Percentiles rank a stretch among this genome's conserved stretches.
phyloP scores from a whole-genome alignment of 1,284 basidiomycete genomes.

The Chondrostereum purpureum region DNA sequence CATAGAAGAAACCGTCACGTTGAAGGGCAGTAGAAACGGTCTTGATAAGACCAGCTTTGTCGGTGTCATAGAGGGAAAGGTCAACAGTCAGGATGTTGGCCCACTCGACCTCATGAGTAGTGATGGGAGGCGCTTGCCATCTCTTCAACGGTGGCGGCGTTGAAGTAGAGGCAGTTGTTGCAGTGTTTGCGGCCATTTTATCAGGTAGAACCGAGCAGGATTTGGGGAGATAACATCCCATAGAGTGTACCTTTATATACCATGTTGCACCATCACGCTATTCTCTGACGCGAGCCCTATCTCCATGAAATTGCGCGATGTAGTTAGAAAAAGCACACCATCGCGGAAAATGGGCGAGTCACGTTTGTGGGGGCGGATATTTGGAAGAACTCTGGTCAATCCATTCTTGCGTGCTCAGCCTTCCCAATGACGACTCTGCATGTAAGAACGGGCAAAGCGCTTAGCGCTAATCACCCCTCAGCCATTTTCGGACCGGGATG shows the following conservation, averaged over 20 bases:
- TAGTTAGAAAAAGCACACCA: background rate
- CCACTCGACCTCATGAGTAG: slow-evolving; percentile 26
- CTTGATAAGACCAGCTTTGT: slow-evolving; percentile 22
- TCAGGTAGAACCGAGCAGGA: background rate
- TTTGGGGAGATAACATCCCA: background rate
- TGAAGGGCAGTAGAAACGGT: slow-evolving; percentile 26
- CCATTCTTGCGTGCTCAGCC: background rate
- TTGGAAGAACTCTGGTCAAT: background rate
- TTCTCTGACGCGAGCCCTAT: no score
- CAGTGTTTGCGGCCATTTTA: background rate
- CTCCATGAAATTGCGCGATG: background rate
- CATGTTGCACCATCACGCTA: background rate
- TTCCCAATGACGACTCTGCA: background rate
- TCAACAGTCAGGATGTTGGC: slow-evolving; percentile 32
- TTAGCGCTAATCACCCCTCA: no score
- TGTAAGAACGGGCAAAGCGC: no score
- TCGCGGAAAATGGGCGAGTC: background rate
- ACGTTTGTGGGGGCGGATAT: background rate
- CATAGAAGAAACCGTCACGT: slow-evolving; percentile 32
- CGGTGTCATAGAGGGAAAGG: slow-evolving; percentile 24
- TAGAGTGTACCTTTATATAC: background rate
- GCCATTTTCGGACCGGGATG: no score
- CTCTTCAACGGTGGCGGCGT: slow-evolving; percentile 9
- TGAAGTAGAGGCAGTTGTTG: background rate
- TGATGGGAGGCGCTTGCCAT: slow-evolving; percentile 21